Conservation (phyloP, 352 stramenopile species). For the Globisporangium abappressorium region DNA sequence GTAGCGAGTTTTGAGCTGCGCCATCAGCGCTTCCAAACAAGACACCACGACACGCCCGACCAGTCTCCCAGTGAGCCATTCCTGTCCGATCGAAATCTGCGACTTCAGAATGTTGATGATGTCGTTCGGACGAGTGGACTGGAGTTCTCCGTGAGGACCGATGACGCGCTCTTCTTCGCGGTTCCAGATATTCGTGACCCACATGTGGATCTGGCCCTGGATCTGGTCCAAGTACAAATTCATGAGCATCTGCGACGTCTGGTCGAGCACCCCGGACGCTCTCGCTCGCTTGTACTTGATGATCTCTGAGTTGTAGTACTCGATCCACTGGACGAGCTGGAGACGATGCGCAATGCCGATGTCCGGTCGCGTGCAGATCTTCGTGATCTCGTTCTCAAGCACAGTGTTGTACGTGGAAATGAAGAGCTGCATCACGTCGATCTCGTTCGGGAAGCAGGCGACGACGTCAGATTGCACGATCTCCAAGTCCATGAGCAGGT, state of each 20-base stretch:
- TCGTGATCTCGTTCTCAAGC: constrained; percentile 65
- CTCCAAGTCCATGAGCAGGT: constrained; percentile 77
- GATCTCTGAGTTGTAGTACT: constrained; percentile 87
- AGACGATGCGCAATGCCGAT: constrained; percentile 71
- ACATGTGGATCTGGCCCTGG: constrained; percentile 73
- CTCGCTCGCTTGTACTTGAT: constrained; percentile 79
- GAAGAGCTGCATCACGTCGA: constrained; percentile 82
- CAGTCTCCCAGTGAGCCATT: constrained; percentile 68
- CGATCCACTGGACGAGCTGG: constrained; percentile 85
- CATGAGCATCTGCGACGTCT: constrained; percentile 75
- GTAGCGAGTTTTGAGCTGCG: constrained; percentile 68
- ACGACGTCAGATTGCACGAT: constrained; percentile 73
- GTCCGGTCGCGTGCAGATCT: constrained; percentile 52
- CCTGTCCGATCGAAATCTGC: constrained; percentile 81
- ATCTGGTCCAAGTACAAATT: constrained; percentile 73
- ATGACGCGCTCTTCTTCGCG: constrained; percentile 68
- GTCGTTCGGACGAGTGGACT: constrained; percentile 79
- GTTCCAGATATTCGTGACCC: constrained; percentile 86
- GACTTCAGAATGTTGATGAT: constrained; percentile 88
- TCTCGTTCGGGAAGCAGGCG: constrained; percentile 63
- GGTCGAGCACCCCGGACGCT: constrained; percentile 62
- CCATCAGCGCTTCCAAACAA: constrained; percentile 71
- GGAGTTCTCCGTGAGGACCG: constrained; percentile 55
- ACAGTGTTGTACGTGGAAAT: constrained; percentile 73
- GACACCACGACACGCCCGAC: constrained; percentile 66